These are phyloP conservation scores for Carpediemonas membranifera DNA, from an alignment of 78 protist species.

Conservation along the genomic window DNA sequence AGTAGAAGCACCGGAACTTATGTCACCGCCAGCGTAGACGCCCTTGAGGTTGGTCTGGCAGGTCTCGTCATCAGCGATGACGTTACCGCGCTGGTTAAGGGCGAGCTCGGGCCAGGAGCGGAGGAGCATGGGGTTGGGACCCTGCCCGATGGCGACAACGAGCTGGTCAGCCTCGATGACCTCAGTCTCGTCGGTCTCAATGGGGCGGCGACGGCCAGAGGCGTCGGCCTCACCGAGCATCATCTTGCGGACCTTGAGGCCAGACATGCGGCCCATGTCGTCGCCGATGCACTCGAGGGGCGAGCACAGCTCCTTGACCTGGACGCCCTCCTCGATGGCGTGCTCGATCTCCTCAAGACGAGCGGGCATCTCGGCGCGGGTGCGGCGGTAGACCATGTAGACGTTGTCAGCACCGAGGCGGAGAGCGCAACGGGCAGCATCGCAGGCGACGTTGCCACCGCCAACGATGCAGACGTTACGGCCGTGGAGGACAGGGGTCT, in stretches of 20 bases:
- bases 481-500: not conserved
- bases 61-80: not conserved
- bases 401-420: conserved; percentile 87
- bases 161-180: not conserved
- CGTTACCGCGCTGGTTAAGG: not conserved
- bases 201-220: not conserved
- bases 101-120: not conserved
- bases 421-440: not conserved
- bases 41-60: not conserved
- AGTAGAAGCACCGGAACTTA: conserved; percentile 39
- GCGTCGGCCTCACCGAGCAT: not conserved
- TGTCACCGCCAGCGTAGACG: conserved; percentile 82
- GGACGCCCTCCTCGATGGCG: conserved; percentile 67
- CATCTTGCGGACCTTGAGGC: not conserved
- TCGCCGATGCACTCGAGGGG: not conserved
- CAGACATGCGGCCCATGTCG: not conserved
- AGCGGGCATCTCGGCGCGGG: conserved; percentile 67
- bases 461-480: not conserved
- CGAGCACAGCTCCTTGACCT: conserved; percentile 30
- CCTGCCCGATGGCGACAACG: not conserved
- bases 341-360: not conserved
- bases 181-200: not conserved
- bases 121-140: not conserved
- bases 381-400: conserved; percentile 65
- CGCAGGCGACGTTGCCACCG: conserved; percentile 21